Base-by-base conservation (phyloP, 345 rosid genomes). In the Populus pruinosa region DNA sequence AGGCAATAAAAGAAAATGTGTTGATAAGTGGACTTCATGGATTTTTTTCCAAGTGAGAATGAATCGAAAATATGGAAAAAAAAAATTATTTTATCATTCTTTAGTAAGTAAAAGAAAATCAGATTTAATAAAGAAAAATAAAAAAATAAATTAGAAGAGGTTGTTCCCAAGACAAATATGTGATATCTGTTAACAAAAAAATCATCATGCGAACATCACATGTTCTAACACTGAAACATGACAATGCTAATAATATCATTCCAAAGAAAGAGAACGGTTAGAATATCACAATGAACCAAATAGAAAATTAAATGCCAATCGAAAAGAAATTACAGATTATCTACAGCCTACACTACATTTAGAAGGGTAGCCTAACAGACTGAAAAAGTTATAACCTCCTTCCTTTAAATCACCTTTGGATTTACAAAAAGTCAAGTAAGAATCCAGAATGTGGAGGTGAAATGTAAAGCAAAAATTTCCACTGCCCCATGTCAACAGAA, bases 1-100 rank as follows among this genome's bases (percentile, higher is more conserved):
- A 83, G 59, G 79, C 9, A 69, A 84, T 70, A 69, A 62, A 74
- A 85, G 59, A 77, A 55, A 53, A 59, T 64, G 55, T 36, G 66
- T 63, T 68, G 65, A 71, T 55, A 70, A 77, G 27, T 21, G 50
- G 73, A 62, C n/a, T 50, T 18, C 47, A 29, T 18, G 50, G 23
- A 69, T 38, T 49, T 33, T 74, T 59, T 59, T 59, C 25, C 11
- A 6, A 59, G 29, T 59, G 27, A 59, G 16, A 59, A 25, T 41
- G 44, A 41, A 41, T 41, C 31, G 27, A 56, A 39, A 17, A 33
- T 33, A 33, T 33, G 49, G 4, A 35, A 9, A 31, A 31, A 31
- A 31, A 31, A 31, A 31, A 31, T 56, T 14, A 56, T 56, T 31
- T 65, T 17, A 18, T 31, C 41, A 65, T 65, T 25, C 33, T 65